Evolutionary conservation across 108 stramenopile species (phyloP), one percentile per base, ranked within the genome.

Genomic region (Fragilariopsis cylindrus): DNA sequence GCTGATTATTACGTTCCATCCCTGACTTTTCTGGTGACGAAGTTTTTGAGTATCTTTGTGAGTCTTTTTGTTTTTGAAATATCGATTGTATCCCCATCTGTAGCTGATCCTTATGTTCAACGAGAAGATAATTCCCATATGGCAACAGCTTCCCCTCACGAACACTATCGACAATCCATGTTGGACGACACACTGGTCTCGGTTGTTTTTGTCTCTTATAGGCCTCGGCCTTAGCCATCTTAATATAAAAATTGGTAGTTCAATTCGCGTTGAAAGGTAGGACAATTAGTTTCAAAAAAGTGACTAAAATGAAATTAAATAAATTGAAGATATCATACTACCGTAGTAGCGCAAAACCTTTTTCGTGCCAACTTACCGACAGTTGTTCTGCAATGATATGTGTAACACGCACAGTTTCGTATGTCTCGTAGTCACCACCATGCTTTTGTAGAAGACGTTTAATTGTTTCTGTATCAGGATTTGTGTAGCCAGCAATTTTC

Each of bases 371-470:
- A 60, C 58, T 60, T 30, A 60, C 58, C 30, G 91, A 92, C 55
- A 94, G 75, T 39, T 82, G 78, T 54, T 90, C 86, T 1, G 93
- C 90, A 70, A 94, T 84, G 7, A 94, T 87, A 64, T 94, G 93
- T 1, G 93, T 94, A 4, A 94, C 85, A 48, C 89, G 80, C 16
- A 54, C 54, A 4, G 93, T 94, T 86, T 94, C 93, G 70, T 94
- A 94, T 39, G 86, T 88, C 76, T 94, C 93, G 44, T 89, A 64
- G 39, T 91, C 90, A 7, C 93, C 93, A 11, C 90, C 90, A 69
- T 91, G 86, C 48, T 81, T 85, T 50, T 92, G 93, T 13, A 94
- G 65, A 49, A 94, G 50, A 1, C 93, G 84, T 65, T 85, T 85
- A 47, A 94, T 55, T 6, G 89, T 89, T 65, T 86, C 86, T 39